These are phyloP conservation scores for Amphibolis antarctica DNA, from an alignment of 106 monocot species.

Conservation along the genomic window DNA sequence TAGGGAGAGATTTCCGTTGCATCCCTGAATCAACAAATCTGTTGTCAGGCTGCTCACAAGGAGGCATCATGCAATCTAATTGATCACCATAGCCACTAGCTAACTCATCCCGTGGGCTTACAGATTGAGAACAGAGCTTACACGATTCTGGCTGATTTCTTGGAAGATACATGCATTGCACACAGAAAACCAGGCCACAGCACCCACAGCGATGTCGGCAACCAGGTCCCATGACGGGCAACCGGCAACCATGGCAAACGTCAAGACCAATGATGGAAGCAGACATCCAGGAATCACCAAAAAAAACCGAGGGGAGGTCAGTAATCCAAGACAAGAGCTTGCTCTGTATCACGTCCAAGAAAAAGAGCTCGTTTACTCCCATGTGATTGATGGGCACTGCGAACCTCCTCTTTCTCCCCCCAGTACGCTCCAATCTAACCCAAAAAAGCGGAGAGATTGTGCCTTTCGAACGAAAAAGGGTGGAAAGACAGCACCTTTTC, in stretches of 20 bases:
- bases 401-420: not conserved
- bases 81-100: not conserved
- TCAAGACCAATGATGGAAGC: not conserved
- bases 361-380: not conserved
- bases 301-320: conserved; percentile 6
- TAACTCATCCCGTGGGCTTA: not conserved
- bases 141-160: not conserved
- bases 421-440: not conserved
- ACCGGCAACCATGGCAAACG: conserved; percentile 2
- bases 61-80: not conserved
- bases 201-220: not conserved
- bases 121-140: conserved; percentile 4
- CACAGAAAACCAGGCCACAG: conserved; percentile 1
- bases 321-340: not conserved
- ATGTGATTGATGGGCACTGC: conserved; percentile 1
- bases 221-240: not conserved
- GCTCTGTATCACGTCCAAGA: not conserved
- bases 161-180: conserved; percentile 3
- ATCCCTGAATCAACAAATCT: not conserved
- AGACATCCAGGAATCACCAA: not conserved
- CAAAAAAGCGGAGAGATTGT: not conserved
- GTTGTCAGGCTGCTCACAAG: not conserved
- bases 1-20: not conserved
- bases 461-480: not conserved
- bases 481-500: not conserved